Evolutionary conservation across 192 early-diverging fungal species (phyloP).

Genomic region (Backusella parvicylindrica): DNA sequence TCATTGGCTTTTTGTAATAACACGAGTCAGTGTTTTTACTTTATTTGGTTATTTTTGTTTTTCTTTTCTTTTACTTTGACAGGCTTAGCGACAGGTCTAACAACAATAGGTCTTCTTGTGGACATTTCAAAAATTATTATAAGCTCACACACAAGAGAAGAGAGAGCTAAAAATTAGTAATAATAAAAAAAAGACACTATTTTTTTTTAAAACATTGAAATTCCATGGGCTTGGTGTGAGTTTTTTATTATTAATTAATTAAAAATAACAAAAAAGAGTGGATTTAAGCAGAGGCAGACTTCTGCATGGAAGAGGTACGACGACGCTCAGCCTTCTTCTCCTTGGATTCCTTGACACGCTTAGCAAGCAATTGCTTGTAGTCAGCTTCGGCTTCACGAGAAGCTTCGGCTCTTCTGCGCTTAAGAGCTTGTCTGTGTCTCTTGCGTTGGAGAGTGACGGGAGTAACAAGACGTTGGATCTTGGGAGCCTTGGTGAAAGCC

Average conservation of each 20-base stretch:
- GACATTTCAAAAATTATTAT: background rate
- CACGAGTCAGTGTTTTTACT: background rate
- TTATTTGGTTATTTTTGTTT: background rate
- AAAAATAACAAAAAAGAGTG: background rate
- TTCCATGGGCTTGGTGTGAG: background rate
- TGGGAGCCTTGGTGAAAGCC: conserved; percentile 91
- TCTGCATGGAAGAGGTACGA: conserved; percentile 64
- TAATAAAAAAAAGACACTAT: background rate
- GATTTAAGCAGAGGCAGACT: conserved; percentile 43
- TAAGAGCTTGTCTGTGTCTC: conserved; percentile 83
- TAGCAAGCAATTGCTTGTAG: conserved; percentile 84
- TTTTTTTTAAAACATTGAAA: background rate
- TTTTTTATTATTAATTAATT: background rate
- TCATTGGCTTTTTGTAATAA: background rate
- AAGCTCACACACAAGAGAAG: background rate
- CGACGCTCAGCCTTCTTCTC: conserved; percentile 82
- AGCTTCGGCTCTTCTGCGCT: conserved; percentile 80
- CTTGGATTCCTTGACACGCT: conserved; percentile 94
- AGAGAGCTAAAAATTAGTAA: background rate
- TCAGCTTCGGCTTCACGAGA: conserved; percentile 78
- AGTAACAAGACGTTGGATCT: conserved; percentile 99
- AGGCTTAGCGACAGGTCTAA: background rate
- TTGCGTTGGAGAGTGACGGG: conserved; percentile 96
- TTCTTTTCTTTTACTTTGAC: background rate
- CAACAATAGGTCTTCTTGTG: background rate